These are phyloP conservation scores for Taiozyma onychis DNA, from an alignment of 1,139 yeast genomes.

Conservation along the genomic window DNA sequence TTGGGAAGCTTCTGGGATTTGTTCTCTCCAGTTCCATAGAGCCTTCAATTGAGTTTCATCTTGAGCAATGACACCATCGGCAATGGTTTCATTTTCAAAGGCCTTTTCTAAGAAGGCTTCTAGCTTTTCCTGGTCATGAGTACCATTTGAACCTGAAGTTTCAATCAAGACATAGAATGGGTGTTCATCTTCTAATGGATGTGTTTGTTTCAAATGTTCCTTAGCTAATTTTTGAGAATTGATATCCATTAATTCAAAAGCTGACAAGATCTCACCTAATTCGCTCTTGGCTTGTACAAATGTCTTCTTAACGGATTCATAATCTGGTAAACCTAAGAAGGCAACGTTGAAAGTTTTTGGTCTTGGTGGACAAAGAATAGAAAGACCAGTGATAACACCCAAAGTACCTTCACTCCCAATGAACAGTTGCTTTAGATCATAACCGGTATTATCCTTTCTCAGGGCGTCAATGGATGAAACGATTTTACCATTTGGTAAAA, in stretches of 20 bases:
- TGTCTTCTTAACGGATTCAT: slow-evolving; percentile 76
- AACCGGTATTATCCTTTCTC: slow-evolving; percentile 92
- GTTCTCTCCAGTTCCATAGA: slow-evolving; percentile 95
- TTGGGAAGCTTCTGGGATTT: slow-evolving; percentile 84
- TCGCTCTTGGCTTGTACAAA: slow-evolving; percentile 77
- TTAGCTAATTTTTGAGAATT: slow-evolving; percentile 64
- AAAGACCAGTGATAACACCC: slow-evolving; percentile 86
- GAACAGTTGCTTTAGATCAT: slow-evolving; percentile 84
- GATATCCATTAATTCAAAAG: slow-evolving; percentile 92
- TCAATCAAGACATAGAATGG: slow-evolving; percentile 91
- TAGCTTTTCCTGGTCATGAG: slow-evolving; percentile 73
- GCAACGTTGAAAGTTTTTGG: slow-evolving; percentile 88
- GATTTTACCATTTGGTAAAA: slow-evolving; percentile 82
- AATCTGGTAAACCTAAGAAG: slow-evolving; percentile 75
- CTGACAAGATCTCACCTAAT: slow-evolving; percentile 80
- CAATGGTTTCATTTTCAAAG: slow-evolving; percentile 78
- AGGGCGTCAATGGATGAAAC: slow-evolving; percentile 75
- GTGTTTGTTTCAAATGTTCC: slow-evolving; percentile 47
- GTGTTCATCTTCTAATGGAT: slow-evolving; percentile 76
- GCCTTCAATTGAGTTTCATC: slow-evolving; percentile 81
- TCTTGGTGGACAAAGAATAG: slow-evolving; percentile 87
- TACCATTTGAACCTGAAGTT: slow-evolving; percentile 89
- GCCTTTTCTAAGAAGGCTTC: slow-evolving; percentile 76
- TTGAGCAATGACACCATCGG: slow-evolving; percentile 93
- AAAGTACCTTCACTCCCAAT: slow-evolving; percentile 93